Evolutionary conservation across 441 rosid genomes (phyloP).

Genomic region (Erodium chrysanthum): DNA sequence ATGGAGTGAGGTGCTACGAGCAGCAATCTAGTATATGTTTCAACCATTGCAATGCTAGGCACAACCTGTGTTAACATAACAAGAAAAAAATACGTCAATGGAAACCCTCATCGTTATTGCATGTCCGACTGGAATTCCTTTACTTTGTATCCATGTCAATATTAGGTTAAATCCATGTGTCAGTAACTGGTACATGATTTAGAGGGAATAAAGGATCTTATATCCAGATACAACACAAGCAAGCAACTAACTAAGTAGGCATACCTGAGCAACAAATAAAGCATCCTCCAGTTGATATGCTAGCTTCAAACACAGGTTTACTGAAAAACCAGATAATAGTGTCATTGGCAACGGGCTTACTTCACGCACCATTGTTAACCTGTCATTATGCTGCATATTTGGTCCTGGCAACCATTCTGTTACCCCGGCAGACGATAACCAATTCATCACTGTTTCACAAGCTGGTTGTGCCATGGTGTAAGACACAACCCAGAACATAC

Average conservation of each 20-base stretch:
- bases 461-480: conserved; percentile 97
- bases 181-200: no score
- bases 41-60: conserved; percentile 97
- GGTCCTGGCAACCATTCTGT: conserved; percentile 55
- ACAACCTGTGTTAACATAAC: conserved; percentile 52
- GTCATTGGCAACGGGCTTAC: conserved; percentile 90
- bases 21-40: conserved; percentile 87
- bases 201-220: background rate
- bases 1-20: conserved; percentile 81
- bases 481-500: conserved; percentile 99
- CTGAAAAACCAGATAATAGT: conserved; percentile 80
- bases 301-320: conserved; percentile 73
- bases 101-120: background rate
- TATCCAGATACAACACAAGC: conserved; percentile 14
- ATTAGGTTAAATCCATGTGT: no score
- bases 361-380: conserved; percentile 79
- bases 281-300: conserved; percentile 76
- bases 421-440: conserved; percentile 77
- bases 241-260: conserved; percentile 14
- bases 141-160: no score
- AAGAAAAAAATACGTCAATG: conserved; percentile 14
- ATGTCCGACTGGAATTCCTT: no score
- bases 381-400: conserved; percentile 60
- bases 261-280: conserved; percentile 80
- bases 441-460: conserved; percentile 63